Conservation (phyloP, 1,284 basidiomycete species). For the Sporisorium iseilematis-ciliati region DNA sequence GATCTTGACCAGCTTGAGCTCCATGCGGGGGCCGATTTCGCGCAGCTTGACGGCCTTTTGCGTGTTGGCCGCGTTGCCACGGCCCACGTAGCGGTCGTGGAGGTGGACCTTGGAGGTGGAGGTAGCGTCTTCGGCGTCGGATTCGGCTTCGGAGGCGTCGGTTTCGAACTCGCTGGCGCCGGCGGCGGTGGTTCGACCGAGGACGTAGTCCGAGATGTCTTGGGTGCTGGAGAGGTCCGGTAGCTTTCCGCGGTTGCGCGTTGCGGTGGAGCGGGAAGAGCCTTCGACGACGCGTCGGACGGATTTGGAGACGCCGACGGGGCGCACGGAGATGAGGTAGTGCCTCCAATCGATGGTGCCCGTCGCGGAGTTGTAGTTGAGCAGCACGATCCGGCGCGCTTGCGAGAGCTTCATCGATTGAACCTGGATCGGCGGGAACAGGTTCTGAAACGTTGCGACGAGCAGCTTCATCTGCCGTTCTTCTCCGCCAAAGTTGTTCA, state of each 20-base stretch:
- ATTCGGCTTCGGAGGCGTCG: slow-evolving; percentile 75
- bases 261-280: slow-evolving; percentile 47
- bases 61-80: slow-evolving; percentile 90
- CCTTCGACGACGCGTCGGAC: slow-evolving; percentile 90
- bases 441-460: slow-evolving; percentile 87
- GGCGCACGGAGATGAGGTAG: slow-evolving; percentile 93
- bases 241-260: slow-evolving; percentile 63
- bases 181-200: slow-evolving; percentile 80
- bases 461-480: slow-evolving; percentile 75
- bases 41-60: slow-evolving; percentile 90
- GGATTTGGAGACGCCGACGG: slow-evolving; percentile 90
- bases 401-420: slow-evolving; percentile 72
- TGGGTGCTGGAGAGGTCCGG: slow-evolving; percentile 88
- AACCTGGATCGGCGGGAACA: slow-evolving; percentile 86
- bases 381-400: slow-evolving; percentile 83
- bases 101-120: slow-evolving; percentile 76
- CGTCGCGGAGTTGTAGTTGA: slow-evolving; percentile 88
- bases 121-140: slow-evolving; percentile 83
- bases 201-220: slow-evolving; percentile 94
- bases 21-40: slow-evolving; percentile 95
- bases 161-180: slow-evolving; percentile 76
- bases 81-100: slow-evolving; percentile 91
- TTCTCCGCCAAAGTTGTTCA: slow-evolving; percentile 79
- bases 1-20: slow-evolving; percentile 92
- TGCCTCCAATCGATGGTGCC: slow-evolving; percentile 93